Evolutionary conservation across 495 filamentous ascomycete genomes (phyloP).

Genomic region (Chaetomium tenue): DNA sequence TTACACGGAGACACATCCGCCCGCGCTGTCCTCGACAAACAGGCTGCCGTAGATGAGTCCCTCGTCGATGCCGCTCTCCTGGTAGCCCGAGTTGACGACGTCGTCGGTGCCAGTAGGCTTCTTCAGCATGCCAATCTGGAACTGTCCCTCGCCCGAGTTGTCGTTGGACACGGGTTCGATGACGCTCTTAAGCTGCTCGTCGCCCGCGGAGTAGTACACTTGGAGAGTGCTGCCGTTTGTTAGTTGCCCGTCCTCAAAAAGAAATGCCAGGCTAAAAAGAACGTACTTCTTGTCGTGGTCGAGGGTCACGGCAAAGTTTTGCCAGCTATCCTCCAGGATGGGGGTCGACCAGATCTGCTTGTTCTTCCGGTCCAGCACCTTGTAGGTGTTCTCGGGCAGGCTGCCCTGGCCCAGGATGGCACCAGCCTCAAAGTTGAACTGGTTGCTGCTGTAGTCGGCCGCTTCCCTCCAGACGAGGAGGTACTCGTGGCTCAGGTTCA

Average conservation of each 20-base stretch:
- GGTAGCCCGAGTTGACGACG: constrained; percentile 54
- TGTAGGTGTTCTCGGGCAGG: constrained; percentile 80
- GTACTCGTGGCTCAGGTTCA: constrained; percentile 59
- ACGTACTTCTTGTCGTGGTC: constrained; percentile 53
- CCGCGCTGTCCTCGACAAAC: constrained; percentile 53
- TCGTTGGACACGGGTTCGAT: constrained; percentile 49
- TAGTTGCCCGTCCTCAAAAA: neutral
- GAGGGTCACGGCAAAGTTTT: constrained; percentile 59
- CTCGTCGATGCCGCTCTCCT: constrained; percentile 50
- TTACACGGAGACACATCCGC: constrained; percentile 47
- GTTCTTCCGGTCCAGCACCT: constrained; percentile 50
- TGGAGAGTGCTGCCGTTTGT: constrained; percentile 48
- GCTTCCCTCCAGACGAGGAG: constrained; percentile 57
- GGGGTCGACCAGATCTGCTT: constrained; percentile 48
- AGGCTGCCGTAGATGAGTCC: constrained; percentile 56
- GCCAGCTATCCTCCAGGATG: constrained; percentile 47
- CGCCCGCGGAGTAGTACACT: constrained; percentile 52
- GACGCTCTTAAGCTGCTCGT: constrained; percentile 48
- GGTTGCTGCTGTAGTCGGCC: constrained; percentile 53
- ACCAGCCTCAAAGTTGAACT: constrained; percentile 56
- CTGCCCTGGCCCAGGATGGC: constrained; percentile 60
- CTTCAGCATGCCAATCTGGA: constrained; percentile 58
- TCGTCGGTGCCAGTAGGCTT: constrained; percentile 55
- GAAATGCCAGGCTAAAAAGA: neutral
- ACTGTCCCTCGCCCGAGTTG: constrained; percentile 55